Base-by-base conservation (phyloP, 73 alveolate genomes). In the Paramecium tetraurelia region DNA sequence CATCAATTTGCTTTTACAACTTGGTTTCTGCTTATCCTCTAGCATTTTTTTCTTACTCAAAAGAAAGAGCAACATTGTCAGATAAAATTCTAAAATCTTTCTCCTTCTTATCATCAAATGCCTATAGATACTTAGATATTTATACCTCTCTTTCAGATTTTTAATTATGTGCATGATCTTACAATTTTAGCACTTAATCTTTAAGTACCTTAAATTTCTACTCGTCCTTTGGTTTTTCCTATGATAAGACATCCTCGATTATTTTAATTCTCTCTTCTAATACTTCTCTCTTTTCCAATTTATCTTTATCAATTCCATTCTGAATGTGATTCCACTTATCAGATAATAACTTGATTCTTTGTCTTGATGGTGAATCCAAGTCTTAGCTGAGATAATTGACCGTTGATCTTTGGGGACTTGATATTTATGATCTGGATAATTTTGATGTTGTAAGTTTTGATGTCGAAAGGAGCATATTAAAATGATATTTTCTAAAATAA, bases 281-380 rank as follows among this genome's bases (percentile, higher is more conserved):
- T 9, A 80, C 90, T 46, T 80, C 90, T 27, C 90, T 80, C 48
- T 80, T 80, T 27, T 80, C 90, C 18, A 80, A 35, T 63, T 80
- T 80, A 80, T 80, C 90, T 16, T 80, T 80, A 46, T 80, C 90
- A 46, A 80, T 80, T 80, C 90, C 90, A 80, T 80, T 80, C 75
- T 80, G 29, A 48, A 80, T 80, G 53, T 80, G 90, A 80, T 80
- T 80, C 90, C 90, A 80, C 29, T 80, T 80, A 43, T 80, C 90
- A 44, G 90, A 80, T 20, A 80, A 63, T 24, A 80, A 35, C 72
- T 80, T 80, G 29, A 80, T 80, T 80, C 90, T 41, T 46, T 80
- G 48, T 22, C 90, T 40, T 24, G 76, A 5, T 4, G 90, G 90
- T 10, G 90, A 80, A 48, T 80, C 90, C 38, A 80, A 80, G 24